Base-by-base conservation (phyloP, 352 stramenopile species). In the Phytophthora pini region DNA sequence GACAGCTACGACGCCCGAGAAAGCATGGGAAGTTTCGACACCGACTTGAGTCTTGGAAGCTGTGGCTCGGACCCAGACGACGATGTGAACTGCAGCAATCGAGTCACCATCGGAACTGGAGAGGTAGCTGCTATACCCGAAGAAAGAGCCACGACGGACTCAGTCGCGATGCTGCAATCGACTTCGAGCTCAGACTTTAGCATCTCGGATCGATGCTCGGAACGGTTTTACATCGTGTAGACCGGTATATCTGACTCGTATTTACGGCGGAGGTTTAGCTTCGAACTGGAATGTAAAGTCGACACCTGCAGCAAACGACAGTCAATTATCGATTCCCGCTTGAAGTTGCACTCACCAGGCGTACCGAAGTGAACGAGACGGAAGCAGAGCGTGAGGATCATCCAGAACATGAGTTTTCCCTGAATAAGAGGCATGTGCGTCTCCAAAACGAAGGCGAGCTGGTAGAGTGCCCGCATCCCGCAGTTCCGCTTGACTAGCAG, bases 391-490 rank as follows among this genome's bases (percentile, higher is more conserved):
- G 47, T 44, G n/a, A 68, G 39, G 6, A 70, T 11, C 29, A 69
- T 58, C 65, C 70, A 77, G 9, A 67, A 54, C 29, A 77, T 34
- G 1, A 77, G 40, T 48, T 68, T 72, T 24, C 60, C 59, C n/a
- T 69, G 67, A 34, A 79, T 62, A 1, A 49, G 36, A 6, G 54
- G 29, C 32, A 55, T 58, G 13, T 65, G 46, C 4, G 56, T 65
- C 27, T 58, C 56, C 38, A 65, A 20, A 6, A 65, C 46, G 36
- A 79, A 79, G 0, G 70, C 56, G 2, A 76, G 36, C 31, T 72
- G 53, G 24, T 76, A 49, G 4, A 75, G 8, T 2, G 52, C 27
- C 11, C 34, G 50, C 31, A 76, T 41, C 7, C 47, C 24, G 13
- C 64, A 49, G 15, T 60, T 53, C 3, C 61, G 57, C 34, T 58